Evolutionary conservation across 148 eudicot species (phyloP).

Genomic region (Spergularia bocconei): DNA sequence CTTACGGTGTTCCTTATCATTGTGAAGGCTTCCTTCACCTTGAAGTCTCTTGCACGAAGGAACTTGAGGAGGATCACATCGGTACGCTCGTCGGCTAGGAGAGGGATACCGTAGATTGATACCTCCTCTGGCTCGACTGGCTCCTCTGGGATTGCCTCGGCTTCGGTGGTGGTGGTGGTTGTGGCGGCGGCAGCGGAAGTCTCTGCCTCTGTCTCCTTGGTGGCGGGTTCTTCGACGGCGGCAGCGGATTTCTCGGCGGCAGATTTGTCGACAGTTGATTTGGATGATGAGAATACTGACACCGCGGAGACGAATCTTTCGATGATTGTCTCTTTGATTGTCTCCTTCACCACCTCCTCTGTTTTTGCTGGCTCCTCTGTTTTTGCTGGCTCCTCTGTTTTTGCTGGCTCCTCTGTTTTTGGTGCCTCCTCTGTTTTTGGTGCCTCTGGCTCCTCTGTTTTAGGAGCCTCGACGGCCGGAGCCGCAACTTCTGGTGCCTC

Average conservation of each 20-base stretch:
- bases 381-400: conserved; percentile 26
- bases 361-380: conserved; percentile 27
- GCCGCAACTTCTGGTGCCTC: neutral
- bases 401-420: neutral
- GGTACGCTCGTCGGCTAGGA: conserved; percentile 44
- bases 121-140: conserved; percentile 55
- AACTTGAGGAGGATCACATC: conserved; percentile 63
- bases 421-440: too few relatives aligned
- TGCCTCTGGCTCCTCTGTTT: conserved; percentile 16
- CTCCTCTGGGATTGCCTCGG: conserved; percentile 16
- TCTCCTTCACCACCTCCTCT: conserved; percentile 37
- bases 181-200: neutral
- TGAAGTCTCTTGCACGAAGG: conserved; percentile 65
- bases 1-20: conserved; percentile 57
- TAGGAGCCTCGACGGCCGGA: conserved; percentile 20
- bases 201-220: conserved; percentile 11
- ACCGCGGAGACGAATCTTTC: conserved; percentile 2
- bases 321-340: conserved; percentile 66
- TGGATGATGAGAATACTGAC: too few relatives aligned
- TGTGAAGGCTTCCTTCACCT: conserved; percentile 58
- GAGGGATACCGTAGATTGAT: conserved; percentile 60
- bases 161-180: neutral
- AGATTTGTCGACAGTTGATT: too few relatives aligned
- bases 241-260: too few relatives aligned
- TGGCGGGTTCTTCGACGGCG: too few relatives aligned